Evolutionary conservation across 805 yeast species (phyloP), one percentile per base, ranked within the genome.

Genomic region (Vanderwaltozyma yarrowii): DNA sequence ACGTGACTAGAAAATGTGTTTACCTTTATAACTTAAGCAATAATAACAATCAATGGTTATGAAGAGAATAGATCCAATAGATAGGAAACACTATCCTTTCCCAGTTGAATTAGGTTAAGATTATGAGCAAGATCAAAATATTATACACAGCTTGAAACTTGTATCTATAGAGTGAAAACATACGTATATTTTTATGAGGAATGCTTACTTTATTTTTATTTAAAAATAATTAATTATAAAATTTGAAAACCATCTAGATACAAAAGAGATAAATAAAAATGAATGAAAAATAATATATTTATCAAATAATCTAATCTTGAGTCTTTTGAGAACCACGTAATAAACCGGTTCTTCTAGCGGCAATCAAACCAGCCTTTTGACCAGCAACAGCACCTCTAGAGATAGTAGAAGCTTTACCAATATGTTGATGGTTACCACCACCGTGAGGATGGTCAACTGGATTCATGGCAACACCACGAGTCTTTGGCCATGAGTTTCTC

Each of bases 391-490:
- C 96, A 73, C 95, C 95, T 83, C 97, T 86, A 60, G 95, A 81
- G 64, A 89, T 89, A 65, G 97, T 89, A 62, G 97, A 89, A 65
- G 97, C 96, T 80, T 89, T 89, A 87, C 97, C 97, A 76, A 88
- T 89, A 73, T 89, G 97, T 79, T 89, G 97, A 75, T 89, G 97
- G 95, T 88, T 88, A 89, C 98, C 98, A 89, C 98, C 97, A 85
- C 98, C 98, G 73, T 89, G 98, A 71, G 98, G 98, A 79, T 89
- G 98, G 71, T 89, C 98, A 71, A 89, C 98, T 72, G 97, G 97
- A 78, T 89, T 89, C 98, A 92, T 89, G 70, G 98, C 98, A 69
- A 89, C 97, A 89, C 97, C 98, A 79, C 97, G 87, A 67, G 97
- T 92, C 84, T 86, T 88, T 75, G 98, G 98, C 97, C 97, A 92